Conservation (phyloP, 345 rosid genomes). For the Stellera chamaejasme region DNA sequence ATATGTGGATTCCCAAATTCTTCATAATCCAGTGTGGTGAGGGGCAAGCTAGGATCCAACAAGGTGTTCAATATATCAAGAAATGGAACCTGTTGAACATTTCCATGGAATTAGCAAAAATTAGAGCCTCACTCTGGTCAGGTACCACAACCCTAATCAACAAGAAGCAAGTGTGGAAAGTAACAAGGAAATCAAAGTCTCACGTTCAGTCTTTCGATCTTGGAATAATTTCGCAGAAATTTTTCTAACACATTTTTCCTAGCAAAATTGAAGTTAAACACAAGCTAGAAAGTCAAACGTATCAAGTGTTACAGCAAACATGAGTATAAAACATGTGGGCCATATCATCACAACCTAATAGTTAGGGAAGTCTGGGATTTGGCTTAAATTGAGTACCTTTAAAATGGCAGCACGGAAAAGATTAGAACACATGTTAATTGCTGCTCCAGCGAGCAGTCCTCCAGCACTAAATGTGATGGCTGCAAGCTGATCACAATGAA, state of each 20-base stretch:
- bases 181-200: too few species aligned
- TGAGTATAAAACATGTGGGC: not conserved
- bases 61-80: constrained; percentile 72
- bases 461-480: constrained; percentile 81
- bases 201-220: too few species aligned
- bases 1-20: constrained; percentile 85
- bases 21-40: constrained; percentile 71
- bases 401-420: constrained; percentile 64
- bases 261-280: too few species aligned
- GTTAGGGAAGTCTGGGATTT: constrained; percentile 3
- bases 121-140: not conserved
- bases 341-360: not conserved
- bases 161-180: too few species aligned
- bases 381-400: constrained; percentile 40
- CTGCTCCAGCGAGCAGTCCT: constrained; percentile 66
- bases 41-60: constrained; percentile 73
- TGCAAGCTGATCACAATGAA: constrained; percentile 49
- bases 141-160: too few species aligned
- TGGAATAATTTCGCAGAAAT: too few species aligned
- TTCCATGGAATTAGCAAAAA: not conserved
- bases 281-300: too few species aligned
- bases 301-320: too few species aligned
- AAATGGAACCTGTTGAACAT: constrained; percentile 67
- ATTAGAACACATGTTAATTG: constrained; percentile 52
- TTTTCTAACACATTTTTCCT: too few species aligned